These are phyloP conservation scores for Lentinula boryana DNA, from an alignment of 768 basidiomycete genomes.

Conservation along the genomic window DNA sequence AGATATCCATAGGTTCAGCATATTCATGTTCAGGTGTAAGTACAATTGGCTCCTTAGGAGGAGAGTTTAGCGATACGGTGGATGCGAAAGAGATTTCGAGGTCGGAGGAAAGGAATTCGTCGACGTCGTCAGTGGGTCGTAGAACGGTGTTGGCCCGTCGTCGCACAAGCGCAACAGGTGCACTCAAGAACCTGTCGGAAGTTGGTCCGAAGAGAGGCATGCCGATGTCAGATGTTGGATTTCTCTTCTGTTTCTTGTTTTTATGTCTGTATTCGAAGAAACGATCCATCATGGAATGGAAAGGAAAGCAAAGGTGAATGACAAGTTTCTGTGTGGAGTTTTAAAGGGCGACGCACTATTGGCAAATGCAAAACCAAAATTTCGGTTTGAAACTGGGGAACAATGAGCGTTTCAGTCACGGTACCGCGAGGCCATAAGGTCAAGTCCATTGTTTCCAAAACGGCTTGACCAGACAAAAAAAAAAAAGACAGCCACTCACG, in stretches of 20 bases:
- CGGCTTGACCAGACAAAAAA: background rate
- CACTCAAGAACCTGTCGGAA: slow-evolving; percentile 37
- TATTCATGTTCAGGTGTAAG: slow-evolving; percentile 44
- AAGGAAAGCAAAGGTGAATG: slow-evolving; percentile 25
- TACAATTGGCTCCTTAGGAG: slow-evolving; percentile 41
- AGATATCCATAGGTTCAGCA: slow-evolving; percentile 76
- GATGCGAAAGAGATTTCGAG: slow-evolving; percentile 81
- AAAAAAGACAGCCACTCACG: slow-evolving; percentile 33
- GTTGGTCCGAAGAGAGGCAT: slow-evolving; percentile 50
- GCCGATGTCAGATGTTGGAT: slow-evolving; percentile 24
- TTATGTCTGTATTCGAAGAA: slow-evolving; percentile 25
- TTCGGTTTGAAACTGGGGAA: slow-evolving; percentile 11
- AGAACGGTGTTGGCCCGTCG: slow-evolving; percentile 10
- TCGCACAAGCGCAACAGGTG: slow-evolving; percentile 35
- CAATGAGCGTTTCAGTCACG: slow-evolving; percentile 22
- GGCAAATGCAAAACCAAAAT: background rate
- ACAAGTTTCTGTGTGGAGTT: background rate
- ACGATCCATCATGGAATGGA: slow-evolving; percentile 12
- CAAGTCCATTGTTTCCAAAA: background rate
- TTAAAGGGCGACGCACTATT: background rate
- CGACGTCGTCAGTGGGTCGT: slow-evolving; percentile 43
- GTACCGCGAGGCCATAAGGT: slow-evolving; percentile 1
- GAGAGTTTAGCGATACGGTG: slow-evolving; percentile 74
- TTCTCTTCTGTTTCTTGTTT: slow-evolving; percentile 36
- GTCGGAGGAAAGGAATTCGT: slow-evolving; percentile 69